These are phyloP conservation scores for Amanita rimosa DNA, from an alignment of 768 basidiomycete genomes.

Conservation along the genomic window DNA sequence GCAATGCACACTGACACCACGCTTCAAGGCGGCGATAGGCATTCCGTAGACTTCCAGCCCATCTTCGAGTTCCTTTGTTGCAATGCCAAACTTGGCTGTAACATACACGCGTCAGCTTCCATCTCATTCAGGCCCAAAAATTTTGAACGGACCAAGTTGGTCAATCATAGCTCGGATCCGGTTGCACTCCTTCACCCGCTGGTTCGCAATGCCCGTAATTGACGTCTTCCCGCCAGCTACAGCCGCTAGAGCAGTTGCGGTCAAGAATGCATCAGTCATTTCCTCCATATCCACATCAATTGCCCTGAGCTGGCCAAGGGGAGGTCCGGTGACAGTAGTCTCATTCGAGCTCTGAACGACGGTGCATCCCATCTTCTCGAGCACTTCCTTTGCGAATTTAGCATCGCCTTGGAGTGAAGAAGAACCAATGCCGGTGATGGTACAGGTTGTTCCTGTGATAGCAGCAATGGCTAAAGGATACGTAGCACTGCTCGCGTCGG, in stretches of 20 bases:
- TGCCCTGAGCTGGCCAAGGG: constrained; percentile 67
- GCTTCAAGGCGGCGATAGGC: constrained; percentile 48
- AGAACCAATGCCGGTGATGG: constrained; percentile 85
- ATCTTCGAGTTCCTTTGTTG: constrained; percentile 86
- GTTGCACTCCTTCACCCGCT: constrained; percentile 97
- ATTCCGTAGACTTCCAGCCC: constrained; percentile 86
- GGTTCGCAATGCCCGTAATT: constrained; percentile 93
- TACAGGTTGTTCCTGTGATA: constrained; percentile 94
- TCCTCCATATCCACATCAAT: constrained; percentile 95
- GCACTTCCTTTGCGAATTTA: constrained; percentile 83
- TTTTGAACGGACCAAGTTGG: constrained; percentile 60
- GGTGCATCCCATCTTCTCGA: constrained; percentile 90
- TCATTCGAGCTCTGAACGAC: constrained; percentile 81
- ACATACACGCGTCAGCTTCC: constrained; percentile 2
- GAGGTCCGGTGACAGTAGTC: constrained; percentile 89
- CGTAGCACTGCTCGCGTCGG: constrained; percentile 91
- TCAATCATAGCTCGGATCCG: constrained; percentile 96
- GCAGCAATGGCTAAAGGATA: constrained; percentile 97
- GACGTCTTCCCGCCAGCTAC: constrained; percentile 63
- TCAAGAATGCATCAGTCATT: constrained; percentile 99
- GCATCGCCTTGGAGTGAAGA: constrained; percentile 96
- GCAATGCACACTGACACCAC: constrained; percentile 79
- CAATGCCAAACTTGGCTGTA: constrained; percentile 87
- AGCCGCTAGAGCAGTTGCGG: constrained; percentile 86
- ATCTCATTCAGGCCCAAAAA: neutral